Base-by-base conservation (phyloP, 73 alveolate species). In the Urostyla sp. region DNA sequence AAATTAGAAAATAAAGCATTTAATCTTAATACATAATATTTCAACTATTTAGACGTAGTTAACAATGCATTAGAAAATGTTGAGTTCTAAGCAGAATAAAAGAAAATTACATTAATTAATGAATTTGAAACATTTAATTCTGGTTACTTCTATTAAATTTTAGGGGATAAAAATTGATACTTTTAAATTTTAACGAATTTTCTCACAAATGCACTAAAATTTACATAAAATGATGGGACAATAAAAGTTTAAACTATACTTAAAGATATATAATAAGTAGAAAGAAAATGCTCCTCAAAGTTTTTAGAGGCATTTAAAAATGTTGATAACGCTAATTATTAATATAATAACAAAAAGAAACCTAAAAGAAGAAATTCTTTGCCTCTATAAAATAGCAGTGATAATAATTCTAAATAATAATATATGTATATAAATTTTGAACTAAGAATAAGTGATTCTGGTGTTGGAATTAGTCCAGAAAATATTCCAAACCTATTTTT, bases 111-210 rank as follows among this genome's bases (percentile, higher is more conserved):
- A 0, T 27, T 80, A 18, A 27, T 27, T 3, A 60, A 44, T 37
- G 72, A 45, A n/a, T 54, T 60, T 30, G 23, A 26, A n/a, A 37
- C 40, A n/a, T 36, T 32, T 7, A 23, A 2, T 4, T 0, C 20
- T 6, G 86, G 34, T 18, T 69, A 30, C 28, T 69, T 30, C 49
- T 53, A 46, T 20, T 38, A 69, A 69, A 16, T 38, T 10, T 38
- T 31, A 16, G 76, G 87, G 5, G 86, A 73, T 59, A 13, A 73
- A 54, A 73, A 73, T 21, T 31, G 86, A 53, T 35, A 48, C 31
- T 34, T 35, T 13, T 35, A 73, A 53, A 53, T 73, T 53, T 18
- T 73, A 11, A 37, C 54, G 15, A 73, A 73, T 45, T 35, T 73
- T 32, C 34, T 73, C 10, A 53, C 86, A 3, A 73, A 73, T 26